A percentile compares a stretch with the other conserved stretches of the same genome.
These are phyloP conservation scores for Teratosphaeria destructans DNA, from an alignment of 2,329 filamentous ascomycete species.

Conservation along the genomic window DNA sequence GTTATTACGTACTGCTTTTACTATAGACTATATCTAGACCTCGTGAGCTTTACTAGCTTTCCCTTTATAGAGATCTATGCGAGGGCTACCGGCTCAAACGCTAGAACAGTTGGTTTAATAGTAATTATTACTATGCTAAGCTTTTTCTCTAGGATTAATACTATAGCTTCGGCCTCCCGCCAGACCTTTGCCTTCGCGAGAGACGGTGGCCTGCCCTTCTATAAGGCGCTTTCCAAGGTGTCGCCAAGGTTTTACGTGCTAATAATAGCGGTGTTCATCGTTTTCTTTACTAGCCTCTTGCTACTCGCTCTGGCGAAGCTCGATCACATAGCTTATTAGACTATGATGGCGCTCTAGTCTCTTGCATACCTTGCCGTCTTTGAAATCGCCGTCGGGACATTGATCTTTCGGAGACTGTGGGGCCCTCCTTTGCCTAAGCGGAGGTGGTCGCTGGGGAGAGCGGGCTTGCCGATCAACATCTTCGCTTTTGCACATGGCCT, in stretches of 20 bases:
- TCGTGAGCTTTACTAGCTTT: background rate
- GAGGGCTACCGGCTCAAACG: background rate
- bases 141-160: conserved; percentile 23
- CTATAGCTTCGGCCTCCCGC: conserved; percentile 28
- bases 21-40: background rate
- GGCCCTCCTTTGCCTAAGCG: conserved; percentile 23
- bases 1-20: background rate
- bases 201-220: conserved; percentile 16
- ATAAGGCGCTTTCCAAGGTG: background rate
- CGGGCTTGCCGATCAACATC: conserved; percentile 27
- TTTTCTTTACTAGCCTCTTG: background rate
- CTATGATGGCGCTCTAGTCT: background rate
- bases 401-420: background rate
- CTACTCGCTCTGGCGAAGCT: background rate
- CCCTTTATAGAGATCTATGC: background rate
- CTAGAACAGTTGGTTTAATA: conserved; percentile 9
- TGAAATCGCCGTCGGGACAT: background rate
- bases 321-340: background rate
- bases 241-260: background rate
- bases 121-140: conserved; percentile 24
- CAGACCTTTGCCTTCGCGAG: conserved; percentile 32
- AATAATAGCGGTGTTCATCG: background rate
- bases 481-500: background rate
- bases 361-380: background rate
- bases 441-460: conserved; percentile 28